Evolutionary conservation across 768 basidiomycete species (phyloP), one percentile per base, ranked within the genome.

Genomic region (Auricularia heimuer): DNA sequence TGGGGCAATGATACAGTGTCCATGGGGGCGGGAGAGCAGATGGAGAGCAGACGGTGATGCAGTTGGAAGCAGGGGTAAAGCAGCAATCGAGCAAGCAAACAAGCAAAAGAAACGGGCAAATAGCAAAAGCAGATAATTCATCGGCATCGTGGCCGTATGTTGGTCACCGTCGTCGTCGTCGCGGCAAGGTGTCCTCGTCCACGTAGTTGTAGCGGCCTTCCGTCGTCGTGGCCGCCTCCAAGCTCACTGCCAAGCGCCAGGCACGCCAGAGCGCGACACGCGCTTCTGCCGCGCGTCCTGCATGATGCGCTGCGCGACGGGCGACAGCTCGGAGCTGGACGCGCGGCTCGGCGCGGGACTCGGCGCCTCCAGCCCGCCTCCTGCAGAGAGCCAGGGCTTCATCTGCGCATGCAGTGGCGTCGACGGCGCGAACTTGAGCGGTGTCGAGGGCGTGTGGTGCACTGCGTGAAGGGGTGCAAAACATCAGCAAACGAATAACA

Each of bases 271-370:
- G 70, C 60, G 76, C 68, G 56, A 69, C 36, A 21, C 66, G 33
- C 12, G 18, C 47, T 11, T 65, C 62, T 6, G 47, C 42, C 21
- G 37, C 45, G 14, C 62, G 56, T 33, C 62, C 54, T 18, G 62
- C 89, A 91, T 91, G 70, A 91, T 79, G 71, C 86, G 80, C 68
- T 79, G 80, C 4, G 82, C 85, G 37, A 85, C 75, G 14, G 87
- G 87, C 21, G 89, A 91, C 62, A 92, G 76, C 67, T 91, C 90
- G 10, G 88, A 82, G 2, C 89, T 89, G 35, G 83, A 85, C 29
- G 86, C 82, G 24, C 89, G 87, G 1, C 87, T 89, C 3, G 85
- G 81, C 61, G 69, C 47, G 18, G 47, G 47, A 16, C 18, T 18
- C 47, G 47, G 47, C 21, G 47, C 47, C 18, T 51, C 47, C 10